Percentiles rank a stretch among this genome's conserved stretches.
phyloP scores from a whole-genome alignment of 768 basidiomycete genomes.

The Trametes coccinea region DNA sequence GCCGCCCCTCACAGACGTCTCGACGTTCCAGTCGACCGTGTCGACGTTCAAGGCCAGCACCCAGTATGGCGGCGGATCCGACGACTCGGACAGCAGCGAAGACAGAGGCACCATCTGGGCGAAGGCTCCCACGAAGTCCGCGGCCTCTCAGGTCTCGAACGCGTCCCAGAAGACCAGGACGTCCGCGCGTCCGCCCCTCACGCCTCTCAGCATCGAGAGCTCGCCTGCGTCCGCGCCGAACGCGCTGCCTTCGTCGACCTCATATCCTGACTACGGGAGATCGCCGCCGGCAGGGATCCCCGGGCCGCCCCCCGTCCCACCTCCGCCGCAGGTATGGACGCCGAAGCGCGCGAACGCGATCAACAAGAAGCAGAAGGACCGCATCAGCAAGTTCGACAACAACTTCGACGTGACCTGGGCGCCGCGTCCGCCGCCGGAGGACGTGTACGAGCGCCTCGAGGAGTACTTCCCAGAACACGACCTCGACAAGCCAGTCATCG shows the following conservation, averaged over 20 bases:
- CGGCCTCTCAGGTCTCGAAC: constrained; percentile 3
- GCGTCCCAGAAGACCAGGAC: constrained; percentile 9
- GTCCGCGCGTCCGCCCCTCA: constrained; percentile 23
- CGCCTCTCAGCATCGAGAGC: constrained; percentile 30
- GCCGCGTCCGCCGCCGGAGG: constrained; percentile 87
- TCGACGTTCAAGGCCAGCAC: constrained; percentile 17
- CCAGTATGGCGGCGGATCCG: constrained; percentile 33
- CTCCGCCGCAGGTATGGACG: constrained; percentile 23
- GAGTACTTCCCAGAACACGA: constrained; percentile 96
- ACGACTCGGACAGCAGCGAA: constrained; percentile 51
- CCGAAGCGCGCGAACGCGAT: constrained; percentile 8
- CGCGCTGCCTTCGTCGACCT: constrained; percentile 4
- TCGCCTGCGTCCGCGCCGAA: constrained; percentile 18
- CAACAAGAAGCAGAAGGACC: constrained; percentile 26
- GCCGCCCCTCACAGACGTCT: constrained; percentile 9
- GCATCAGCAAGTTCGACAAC: constrained; percentile 33
- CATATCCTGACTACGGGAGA: constrained; percentile 17
- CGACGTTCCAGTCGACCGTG: constrained; percentile 8
- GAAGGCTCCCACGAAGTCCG: constrained; percentile 34
- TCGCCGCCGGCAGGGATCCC: constrained; percentile 20
- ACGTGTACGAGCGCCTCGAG: constrained; percentile 89
- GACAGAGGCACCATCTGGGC: constrained; percentile 49
- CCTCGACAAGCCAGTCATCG: constrained; percentile 93
- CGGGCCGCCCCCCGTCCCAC: constrained; percentile 17
- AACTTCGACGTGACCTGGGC: constrained; percentile 78